A percentile compares a stretch with the other conserved stretches of the same genome.
Evolutionary conservation across 176 grass and related monocot genomes (phyloP).

Genomic region (Eragrostis curvula): DNA sequence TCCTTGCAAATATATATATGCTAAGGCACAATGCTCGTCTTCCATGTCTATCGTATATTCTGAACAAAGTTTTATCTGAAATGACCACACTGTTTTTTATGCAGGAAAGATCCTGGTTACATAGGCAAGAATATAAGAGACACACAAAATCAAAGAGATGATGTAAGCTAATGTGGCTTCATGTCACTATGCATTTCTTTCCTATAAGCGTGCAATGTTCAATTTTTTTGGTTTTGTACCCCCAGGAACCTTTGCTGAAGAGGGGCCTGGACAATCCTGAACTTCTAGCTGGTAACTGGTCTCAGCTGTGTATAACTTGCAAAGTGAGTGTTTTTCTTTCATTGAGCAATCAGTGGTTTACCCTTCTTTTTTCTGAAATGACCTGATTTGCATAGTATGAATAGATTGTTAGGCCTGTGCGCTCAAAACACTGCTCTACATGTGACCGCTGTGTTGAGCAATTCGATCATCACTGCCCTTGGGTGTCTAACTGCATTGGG

Average conservation of each 20-base stretch:
- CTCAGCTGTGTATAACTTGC: slow-evolving; percentile 93
- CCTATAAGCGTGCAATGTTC: slow-evolving; percentile 31
- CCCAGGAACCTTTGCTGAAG: slow-evolving; percentile 93
- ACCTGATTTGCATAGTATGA: slow-evolving; percentile 46
- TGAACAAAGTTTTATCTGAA: slow-evolving; percentile 11
- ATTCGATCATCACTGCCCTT: slow-evolving; percentile 98
- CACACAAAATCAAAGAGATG: slow-evolving; percentile 83
- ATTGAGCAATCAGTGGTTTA: slow-evolving; percentile 27
- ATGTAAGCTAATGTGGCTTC: slow-evolving; percentile 55
- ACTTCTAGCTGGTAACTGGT: slow-evolving; percentile 84
- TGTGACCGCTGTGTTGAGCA: slow-evolving; percentile 96
- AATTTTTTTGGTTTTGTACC: slow-evolving; percentile 18
- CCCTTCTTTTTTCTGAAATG: slow-evolving; percentile 11
- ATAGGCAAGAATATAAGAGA: slow-evolving; percentile 81
- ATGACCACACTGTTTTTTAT: slow-evolving; percentile 45
- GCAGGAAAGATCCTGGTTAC: slow-evolving; percentile 97
- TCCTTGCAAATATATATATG: slow-evolving; percentile 18
- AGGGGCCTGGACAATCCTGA: slow-evolving; percentile 79
- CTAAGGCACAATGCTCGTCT: background rate
- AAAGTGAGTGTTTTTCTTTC: slow-evolving; percentile 63
- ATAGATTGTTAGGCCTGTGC: slow-evolving; percentile 94
- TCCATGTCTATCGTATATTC: slow-evolving; percentile 23
- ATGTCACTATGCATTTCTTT: slow-evolving; percentile 14
- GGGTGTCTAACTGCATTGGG: slow-evolving; percentile 99
- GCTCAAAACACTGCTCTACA: slow-evolving; percentile 97